These are phyloP conservation scores for Podospora sp. DNA, from an alignment of 495 filamentous ascomycete genomes.

Conservation along the genomic window DNA sequence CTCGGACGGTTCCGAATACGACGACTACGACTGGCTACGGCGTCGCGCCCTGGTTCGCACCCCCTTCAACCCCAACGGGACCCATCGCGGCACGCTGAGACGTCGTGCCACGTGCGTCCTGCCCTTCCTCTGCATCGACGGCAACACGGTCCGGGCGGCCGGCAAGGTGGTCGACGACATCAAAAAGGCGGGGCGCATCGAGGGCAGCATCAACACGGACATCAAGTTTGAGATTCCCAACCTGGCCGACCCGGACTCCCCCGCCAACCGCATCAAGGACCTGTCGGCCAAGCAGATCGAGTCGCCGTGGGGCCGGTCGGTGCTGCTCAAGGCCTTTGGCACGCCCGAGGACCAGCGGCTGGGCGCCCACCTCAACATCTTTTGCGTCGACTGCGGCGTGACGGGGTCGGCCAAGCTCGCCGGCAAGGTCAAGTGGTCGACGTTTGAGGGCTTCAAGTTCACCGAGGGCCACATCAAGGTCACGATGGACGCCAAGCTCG, in stretches of 20 bases:
- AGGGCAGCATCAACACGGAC: constrained; percentile 12
- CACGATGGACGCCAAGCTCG: constrained; percentile 12
- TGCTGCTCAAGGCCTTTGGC: constrained; percentile 23
- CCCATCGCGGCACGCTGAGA: not conserved
- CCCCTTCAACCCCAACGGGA: not conserved
- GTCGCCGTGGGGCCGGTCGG: constrained; percentile 24
- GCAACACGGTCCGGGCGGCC: not conserved
- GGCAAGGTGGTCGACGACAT: constrained; percentile 7
- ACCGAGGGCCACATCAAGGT: constrained; percentile 19
- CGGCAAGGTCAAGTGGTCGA: constrained; percentile 12
- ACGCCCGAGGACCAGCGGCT: constrained; percentile 13
- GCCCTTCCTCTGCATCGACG: constrained; percentile 4
- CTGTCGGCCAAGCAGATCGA: constrained; percentile 12
- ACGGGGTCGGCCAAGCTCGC: constrained; percentile 18
- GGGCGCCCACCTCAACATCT: constrained; percentile 19
- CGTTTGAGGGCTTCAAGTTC: constrained; percentile 15
- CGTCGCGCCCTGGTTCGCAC: not conserved
- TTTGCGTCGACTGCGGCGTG: constrained; percentile 26
- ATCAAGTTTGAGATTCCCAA: constrained; percentile 9
- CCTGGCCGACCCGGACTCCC: not conserved
- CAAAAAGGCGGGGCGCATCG: constrained; percentile 9
- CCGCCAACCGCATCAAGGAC: constrained; percentile 1
- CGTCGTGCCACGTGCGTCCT: not conserved
- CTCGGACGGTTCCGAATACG: constrained; percentile 4
- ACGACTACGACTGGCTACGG: not conserved